A percentile compares a stretch with the other conserved stretches of the same genome.
Evolutionary conservation across 352 stramenopile genomes (phyloP).

Genomic region (Globisporangium canariense): DNA sequence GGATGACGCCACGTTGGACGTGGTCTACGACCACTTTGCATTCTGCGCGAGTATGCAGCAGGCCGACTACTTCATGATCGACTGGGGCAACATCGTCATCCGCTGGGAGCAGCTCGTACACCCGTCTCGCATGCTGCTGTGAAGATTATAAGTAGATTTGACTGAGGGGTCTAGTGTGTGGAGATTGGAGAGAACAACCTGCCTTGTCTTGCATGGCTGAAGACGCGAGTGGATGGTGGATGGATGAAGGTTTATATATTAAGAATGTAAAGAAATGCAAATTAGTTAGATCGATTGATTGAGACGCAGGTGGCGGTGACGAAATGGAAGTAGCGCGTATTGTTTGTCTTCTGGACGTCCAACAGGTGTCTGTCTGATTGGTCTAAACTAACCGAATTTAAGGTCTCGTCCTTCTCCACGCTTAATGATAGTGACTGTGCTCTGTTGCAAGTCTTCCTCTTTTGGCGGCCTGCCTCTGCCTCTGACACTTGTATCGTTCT

Average conservation of each 20-base stretch:
- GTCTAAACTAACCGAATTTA: too few species aligned
- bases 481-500: neutral
- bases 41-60: slow-evolving; percentile 42
- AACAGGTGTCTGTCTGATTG: too few species aligned
- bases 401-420: too few species aligned
- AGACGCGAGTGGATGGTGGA: neutral
- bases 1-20: slow-evolving; percentile 26
- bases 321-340: too few species aligned
- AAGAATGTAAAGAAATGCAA: neutral
- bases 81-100: slow-evolving; percentile 51
- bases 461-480: neutral
- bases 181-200: neutral
- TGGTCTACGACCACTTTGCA: slow-evolving; percentile 40
- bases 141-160: neutral
- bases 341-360: too few species aligned
- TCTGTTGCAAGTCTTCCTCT: too few species aligned
- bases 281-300: too few species aligned
- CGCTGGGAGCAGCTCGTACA: slow-evolving; percentile 60
- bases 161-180: neutral
- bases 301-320: too few species aligned
- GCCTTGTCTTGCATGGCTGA: neutral
- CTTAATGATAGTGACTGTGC: too few species aligned
- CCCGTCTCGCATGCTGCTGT: slow-evolving; percentile 35
- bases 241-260: neutral
- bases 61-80: slow-evolving; percentile 44